phyloP scores from a whole-genome alignment of 2,329 filamentous ascomycete genomes.

The Plenodomus biglobosus region DNA sequence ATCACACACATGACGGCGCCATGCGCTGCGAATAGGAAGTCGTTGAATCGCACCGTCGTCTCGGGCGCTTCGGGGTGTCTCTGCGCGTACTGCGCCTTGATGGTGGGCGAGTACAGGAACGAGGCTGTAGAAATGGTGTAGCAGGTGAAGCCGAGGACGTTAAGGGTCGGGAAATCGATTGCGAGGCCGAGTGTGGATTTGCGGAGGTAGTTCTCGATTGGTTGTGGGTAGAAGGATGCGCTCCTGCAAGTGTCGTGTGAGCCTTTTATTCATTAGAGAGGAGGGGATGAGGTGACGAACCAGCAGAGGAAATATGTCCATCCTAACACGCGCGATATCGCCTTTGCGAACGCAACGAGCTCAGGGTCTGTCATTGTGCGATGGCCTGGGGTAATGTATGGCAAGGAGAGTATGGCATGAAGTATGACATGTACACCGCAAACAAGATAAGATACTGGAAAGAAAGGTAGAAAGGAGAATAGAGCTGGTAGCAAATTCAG shows the following conservation, averaged over 20 bases:
- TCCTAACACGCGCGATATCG: conserved; percentile 39
- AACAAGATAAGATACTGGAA: conserved; percentile 3
- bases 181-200: conserved; percentile 80
- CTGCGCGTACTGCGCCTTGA: conserved; percentile 79
- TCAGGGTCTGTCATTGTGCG: conserved; percentile 10
- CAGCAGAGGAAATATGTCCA: conserved; percentile 44
- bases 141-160: conserved; percentile 69
- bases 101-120: conserved; percentile 76
- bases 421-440: neutral
- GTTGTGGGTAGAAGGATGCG: conserved; percentile 89
- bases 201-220: conserved; percentile 74
- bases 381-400: conserved; percentile 3
- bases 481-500: neutral
- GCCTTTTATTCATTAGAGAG: neutral
- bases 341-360: conserved; percentile 34
- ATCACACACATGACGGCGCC: conserved; percentile 72
- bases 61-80: conserved; percentile 72
- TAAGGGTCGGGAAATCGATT: conserved; percentile 82
- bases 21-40: conserved; percentile 84
- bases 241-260: conserved; percentile 57
- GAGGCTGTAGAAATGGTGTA: conserved; percentile 74
- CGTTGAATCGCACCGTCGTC: conserved; percentile 86
- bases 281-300: conserved; percentile 14
- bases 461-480: neutral
- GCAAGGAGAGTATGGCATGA: conserved; percentile 2